Percentiles rank a stretch among this genome's conserved stretches.
Evolutionary conservation across 2,329 filamentous ascomycete genomes (phyloP).

Genomic region (Colletotrichum sp.): DNA sequence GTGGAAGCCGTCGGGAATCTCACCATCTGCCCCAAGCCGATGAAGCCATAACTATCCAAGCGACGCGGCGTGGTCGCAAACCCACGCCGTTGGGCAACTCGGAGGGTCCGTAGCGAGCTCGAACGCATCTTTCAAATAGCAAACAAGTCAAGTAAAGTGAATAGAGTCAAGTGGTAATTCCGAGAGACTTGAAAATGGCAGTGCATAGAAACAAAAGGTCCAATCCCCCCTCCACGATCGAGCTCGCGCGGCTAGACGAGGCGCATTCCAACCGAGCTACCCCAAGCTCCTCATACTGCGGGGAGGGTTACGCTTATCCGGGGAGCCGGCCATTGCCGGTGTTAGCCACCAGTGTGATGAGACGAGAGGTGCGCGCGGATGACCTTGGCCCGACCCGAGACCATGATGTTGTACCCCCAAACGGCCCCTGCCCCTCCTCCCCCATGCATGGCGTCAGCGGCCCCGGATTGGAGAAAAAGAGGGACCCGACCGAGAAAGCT

Average conservation of each 20-base stretch:
- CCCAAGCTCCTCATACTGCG: neutral
- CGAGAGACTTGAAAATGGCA: neutral
- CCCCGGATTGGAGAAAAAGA: slow-evolving; percentile 13
- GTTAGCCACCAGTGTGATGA: slow-evolving; percentile 22
- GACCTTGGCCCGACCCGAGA: neutral
- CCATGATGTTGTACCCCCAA: neutral
- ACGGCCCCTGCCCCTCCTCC: neutral
- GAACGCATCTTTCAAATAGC: neutral
- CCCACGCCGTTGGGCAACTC: slow-evolving; percentile 44
- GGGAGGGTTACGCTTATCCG: slow-evolving; percentile 20
- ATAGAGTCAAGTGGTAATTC: neutral
- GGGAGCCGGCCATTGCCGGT: slow-evolving; percentile 42
- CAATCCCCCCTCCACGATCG: neutral
- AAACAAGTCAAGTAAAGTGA: neutral
- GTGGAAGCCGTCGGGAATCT: slow-evolving; percentile 24
- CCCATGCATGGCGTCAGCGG: slow-evolving; percentile 9
- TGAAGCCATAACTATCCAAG: slow-evolving; percentile 61
- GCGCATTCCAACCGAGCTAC: neutral
- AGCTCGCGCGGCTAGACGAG: neutral
- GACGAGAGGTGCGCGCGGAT: neutral
- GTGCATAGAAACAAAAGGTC: neutral
- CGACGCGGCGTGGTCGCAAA: slow-evolving; percentile 55
- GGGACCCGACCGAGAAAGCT: neutral
- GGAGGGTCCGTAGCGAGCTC: slow-evolving; percentile 25
- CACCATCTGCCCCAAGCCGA: slow-evolving; percentile 67